Conservation (phyloP, 73 alveolate genomes). For the Urostyla sp. region DNA sequence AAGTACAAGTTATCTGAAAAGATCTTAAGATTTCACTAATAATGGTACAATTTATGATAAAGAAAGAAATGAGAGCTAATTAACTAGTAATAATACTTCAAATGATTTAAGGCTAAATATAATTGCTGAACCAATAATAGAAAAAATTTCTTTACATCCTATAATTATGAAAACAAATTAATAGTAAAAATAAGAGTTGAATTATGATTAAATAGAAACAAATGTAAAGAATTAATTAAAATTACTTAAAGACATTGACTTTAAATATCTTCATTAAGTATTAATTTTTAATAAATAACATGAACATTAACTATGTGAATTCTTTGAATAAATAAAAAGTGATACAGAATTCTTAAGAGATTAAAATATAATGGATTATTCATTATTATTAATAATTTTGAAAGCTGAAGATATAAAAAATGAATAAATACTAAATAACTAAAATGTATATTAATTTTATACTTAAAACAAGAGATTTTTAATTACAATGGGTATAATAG, state of each 20-base stretch:
- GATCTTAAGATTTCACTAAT: too few relatives aligned
- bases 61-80: too few relatives aligned
- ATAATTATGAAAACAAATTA: too few relatives aligned
- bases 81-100: too few relatives aligned
- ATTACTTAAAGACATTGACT: slow-evolving; percentile 26
- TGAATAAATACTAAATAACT: background rate
- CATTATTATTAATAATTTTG: slow-evolving; percentile 10
- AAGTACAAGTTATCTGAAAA: too few relatives aligned
- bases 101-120: too few relatives aligned
- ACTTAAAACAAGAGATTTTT: slow-evolving; percentile 9
- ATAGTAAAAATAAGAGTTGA: background rate
- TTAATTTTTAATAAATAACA: background rate
- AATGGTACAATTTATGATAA: too few relatives aligned
- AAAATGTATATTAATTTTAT: background rate
- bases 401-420: background rate
- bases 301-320: background rate
- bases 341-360: slow-evolving; percentile 13
- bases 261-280: slow-evolving; percentile 7
- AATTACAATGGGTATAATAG: slow-evolving; percentile 33
- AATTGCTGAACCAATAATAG: too few relatives aligned
- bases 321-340: background rate
- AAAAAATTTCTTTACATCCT: too few relatives aligned
- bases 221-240: background rate
- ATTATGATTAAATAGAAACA: background rate
- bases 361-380: slow-evolving; percentile 16